Evolutionary conservation across 306 rosid genomes (phyloP).

Genomic region (Chamaecrista fasciculata): DNA sequence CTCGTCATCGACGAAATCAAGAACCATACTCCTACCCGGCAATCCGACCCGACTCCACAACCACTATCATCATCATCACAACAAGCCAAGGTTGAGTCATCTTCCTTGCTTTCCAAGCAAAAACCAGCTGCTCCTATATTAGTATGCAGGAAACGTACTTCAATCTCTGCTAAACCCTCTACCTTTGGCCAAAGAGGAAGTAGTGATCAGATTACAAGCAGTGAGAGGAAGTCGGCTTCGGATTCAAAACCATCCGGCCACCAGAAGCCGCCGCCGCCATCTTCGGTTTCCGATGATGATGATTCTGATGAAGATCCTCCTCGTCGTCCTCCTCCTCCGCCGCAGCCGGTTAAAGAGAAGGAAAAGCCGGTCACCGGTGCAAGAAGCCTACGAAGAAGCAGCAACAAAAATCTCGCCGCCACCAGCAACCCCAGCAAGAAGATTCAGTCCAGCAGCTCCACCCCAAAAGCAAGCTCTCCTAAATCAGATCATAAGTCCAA

Average conservation of each 20-base stretch:
- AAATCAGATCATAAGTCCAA: conserved; percentile 50
- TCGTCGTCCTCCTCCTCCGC: conserved; percentile 28
- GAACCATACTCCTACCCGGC: conserved; percentile 31
- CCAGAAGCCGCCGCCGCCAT: conserved; percentile 24
- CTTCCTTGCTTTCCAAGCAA: conserved; percentile 50
- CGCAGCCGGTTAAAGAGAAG: conserved; percentile 32
- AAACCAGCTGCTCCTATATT: conserved; percentile 62
- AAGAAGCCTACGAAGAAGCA: conserved; percentile 64
- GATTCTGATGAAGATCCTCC: conserved; percentile 48
- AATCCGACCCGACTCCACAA: conserved; percentile 25
- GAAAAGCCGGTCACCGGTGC: conserved; percentile 71
- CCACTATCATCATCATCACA: background rate
- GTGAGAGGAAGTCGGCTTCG: conserved; percentile 41
- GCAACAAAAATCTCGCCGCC: conserved; percentile 39
- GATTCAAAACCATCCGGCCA: conserved; percentile 45
- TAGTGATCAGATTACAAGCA: conserved; percentile 32
- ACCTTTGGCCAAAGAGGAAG: conserved; percentile 39
- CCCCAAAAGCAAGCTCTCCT: conserved; percentile 35
- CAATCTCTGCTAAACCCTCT: conserved; percentile 44
- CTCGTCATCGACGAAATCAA: conserved; percentile 44
- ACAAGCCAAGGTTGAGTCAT: conserved; percentile 39
- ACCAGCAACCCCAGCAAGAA: conserved; percentile 44
- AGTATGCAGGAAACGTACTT: conserved; percentile 75
- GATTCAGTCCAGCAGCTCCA: conserved; percentile 26
- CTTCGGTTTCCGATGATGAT: conserved; percentile 31